Percentiles rank a stretch among this genome's conserved stretches.
Conservation (phyloP, 1,284 basidiomycete genomes). For the Chalciporus piperatoides region DNA sequence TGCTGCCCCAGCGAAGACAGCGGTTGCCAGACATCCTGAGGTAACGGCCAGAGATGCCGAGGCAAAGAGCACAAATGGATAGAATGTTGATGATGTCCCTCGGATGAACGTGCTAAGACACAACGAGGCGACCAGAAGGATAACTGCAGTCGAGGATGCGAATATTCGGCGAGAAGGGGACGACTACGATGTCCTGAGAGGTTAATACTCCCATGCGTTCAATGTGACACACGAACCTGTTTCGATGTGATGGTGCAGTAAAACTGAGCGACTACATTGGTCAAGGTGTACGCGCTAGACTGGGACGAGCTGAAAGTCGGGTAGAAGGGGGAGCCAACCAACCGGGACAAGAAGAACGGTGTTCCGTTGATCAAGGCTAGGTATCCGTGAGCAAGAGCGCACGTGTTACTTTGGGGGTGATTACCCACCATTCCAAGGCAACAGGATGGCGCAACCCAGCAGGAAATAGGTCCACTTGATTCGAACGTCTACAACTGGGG, state of each 20-base stretch:
- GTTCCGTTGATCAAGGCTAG: constrained; percentile 73
- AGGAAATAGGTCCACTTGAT: constrained; percentile 64
- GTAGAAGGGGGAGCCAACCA: constrained; percentile 53
- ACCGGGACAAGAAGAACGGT: constrained; percentile 66
- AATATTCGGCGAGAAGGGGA: constrained; percentile 52
- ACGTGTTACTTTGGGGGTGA: not conserved
- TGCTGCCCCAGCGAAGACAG: constrained; percentile 67
- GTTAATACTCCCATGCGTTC: constrained; percentile 22
- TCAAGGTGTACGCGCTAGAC: constrained; percentile 57
- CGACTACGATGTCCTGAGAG: constrained; percentile 28
- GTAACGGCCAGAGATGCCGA: constrained; percentile 52
- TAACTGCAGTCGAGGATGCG: constrained; percentile 39
- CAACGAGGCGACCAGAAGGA: constrained; percentile 51
- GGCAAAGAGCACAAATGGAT: constrained; percentile 59
- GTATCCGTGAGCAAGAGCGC: not conserved
- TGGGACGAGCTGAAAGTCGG: constrained; percentile 68
- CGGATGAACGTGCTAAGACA: constrained; percentile 58
- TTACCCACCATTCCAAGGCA: constrained; percentile 75
- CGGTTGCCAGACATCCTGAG: constrained; percentile 66
- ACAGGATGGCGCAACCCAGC: constrained; percentile 66
- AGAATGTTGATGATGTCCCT: constrained; percentile 54
- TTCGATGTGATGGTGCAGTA: constrained; percentile 67
- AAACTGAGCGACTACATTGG: constrained; percentile 65
- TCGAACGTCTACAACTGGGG: constrained; percentile 34
- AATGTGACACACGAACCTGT: constrained; percentile 45